Base-by-base conservation (phyloP, 2,329 filamentous ascomycete species). In the Cladosporium austrohemisphaericum region DNA sequence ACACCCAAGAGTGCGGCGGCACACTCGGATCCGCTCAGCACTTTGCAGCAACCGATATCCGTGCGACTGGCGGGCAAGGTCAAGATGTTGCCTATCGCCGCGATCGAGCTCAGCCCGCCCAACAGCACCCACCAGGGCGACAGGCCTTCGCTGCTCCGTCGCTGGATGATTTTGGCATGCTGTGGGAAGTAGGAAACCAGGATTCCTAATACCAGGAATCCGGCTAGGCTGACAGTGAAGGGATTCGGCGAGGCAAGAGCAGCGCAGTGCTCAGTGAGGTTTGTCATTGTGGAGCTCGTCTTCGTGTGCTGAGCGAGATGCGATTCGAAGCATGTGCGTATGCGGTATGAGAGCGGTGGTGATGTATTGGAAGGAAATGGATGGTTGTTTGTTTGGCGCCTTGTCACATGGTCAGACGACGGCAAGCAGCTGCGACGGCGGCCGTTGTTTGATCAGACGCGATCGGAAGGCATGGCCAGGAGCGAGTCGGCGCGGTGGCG, bases 81-180 rank as follows among this genome's bases (percentile, higher is more conserved):
- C 46, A 97, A 74, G 64, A 98, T 96, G 65, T 97, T 97, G 55
- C 88, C 88, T 61, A 98, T 89, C 20, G 88, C 86, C 22, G 88
- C 85, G 40, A 88, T 44, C 87, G 95, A 60, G 6, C 89, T 94
- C 1, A 92, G 92, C 20, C 87, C 88, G 52, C 93, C 93, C n/a
- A 98, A 81, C 2, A 97, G 80, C 56, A 98, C 84, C 65, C 95
- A 98, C 69, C 92, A 93, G 7, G 93, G 92, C 23, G 91, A 96
- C 54, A 98, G 91, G 54, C 93, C 93, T 67, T 95, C 92, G 18
- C 92, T 94, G 11, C 88, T 93, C 53, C 84, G 81, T 49, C 90
- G 82, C 32, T 80, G 76, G 58, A 95, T 88, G 70, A 98, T 97
- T 62, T 93, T 89, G 67, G 86, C 80, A 70, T 97, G 92, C 67